Evolutionary conservation across 495 filamentous ascomycete genomes (phyloP).

Genomic region (Penicillium cataractarum): DNA sequence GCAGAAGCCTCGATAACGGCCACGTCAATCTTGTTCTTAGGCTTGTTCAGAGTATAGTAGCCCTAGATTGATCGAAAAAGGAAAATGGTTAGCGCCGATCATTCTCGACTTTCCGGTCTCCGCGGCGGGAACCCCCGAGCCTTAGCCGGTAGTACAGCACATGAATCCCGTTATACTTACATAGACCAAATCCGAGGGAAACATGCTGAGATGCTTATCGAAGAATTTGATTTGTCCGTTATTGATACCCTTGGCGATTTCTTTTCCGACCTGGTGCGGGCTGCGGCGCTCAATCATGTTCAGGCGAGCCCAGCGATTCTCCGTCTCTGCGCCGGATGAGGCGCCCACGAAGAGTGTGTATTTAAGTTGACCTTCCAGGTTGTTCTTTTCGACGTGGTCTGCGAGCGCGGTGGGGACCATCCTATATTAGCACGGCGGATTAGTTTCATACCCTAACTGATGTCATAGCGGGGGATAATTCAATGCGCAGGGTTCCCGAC

Average conservation of each 20-base stretch:
- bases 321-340: constrained; percentile 86
- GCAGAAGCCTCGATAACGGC: constrained; percentile 85
- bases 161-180: constrained; percentile 44
- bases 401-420: constrained; percentile 84
- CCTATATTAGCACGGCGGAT: constrained; percentile 41
- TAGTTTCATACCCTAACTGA: not conserved
- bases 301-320: constrained; percentile 83
- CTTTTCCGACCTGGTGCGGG: constrained; percentile 91
- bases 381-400: constrained; percentile 89
- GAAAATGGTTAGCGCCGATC: constrained; percentile 22
- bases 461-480: not conserved
- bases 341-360: constrained; percentile 90
- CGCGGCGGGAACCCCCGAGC: constrained; percentile 18
- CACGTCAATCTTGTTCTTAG: constrained; percentile 74
- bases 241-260: constrained; percentile 90
- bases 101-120: constrained; percentile 2
- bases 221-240: constrained; percentile 89
- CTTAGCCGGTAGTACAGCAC: not conserved
- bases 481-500: not conserved
- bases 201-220: constrained; percentile 91
- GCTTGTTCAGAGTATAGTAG: constrained; percentile 79
- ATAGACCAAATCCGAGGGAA: constrained; percentile 84
- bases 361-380: constrained; percentile 78
- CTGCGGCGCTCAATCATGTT: constrained; percentile 88
- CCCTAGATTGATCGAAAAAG: constrained; percentile 47